Percentiles rank a stretch among this genome's conserved stretches.
These are phyloP conservation scores for Amanita subjunquillea DNA, from an alignment of 768 basidiomycete genomes.

Conservation along the genomic window DNA sequence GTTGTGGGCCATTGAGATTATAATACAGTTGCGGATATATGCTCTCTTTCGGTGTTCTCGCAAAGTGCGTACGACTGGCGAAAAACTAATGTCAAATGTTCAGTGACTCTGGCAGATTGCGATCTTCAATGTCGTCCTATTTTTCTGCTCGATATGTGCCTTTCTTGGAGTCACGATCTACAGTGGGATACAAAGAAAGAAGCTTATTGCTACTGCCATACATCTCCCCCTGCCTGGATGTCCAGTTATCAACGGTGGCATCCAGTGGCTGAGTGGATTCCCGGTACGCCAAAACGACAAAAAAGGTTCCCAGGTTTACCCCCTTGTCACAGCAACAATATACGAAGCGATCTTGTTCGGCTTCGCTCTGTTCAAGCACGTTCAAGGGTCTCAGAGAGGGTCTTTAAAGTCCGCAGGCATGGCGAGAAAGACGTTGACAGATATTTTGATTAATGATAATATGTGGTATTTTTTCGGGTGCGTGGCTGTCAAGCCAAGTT, in stretches of 20 bases:
- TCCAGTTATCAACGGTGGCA: constrained; percentile 28
- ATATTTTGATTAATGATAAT: constrained; percentile 27
- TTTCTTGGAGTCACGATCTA: constrained; percentile 30
- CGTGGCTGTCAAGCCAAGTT: background rate
- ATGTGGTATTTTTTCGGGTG: constrained; percentile 28
- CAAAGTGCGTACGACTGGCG: constrained; percentile 16
- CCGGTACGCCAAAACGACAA: background rate
- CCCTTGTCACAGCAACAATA: constrained; percentile 17
- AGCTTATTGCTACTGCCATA: constrained; percentile 24
- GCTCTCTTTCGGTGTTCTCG: constrained; percentile 31
- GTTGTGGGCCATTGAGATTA: constrained; percentile 37
- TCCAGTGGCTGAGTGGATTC: constrained; percentile 35
- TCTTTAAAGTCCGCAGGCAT: constrained; percentile 10
- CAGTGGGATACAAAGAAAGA: constrained; percentile 23
- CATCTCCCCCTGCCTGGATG: constrained; percentile 30
- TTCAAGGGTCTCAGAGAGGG: background rate
- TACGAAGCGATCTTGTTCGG: constrained; percentile 32
- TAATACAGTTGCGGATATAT: constrained; percentile 38
- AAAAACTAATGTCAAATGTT: background rate
- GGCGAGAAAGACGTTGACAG: constrained; percentile 8
- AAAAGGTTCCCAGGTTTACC: background rate
- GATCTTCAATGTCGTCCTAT: constrained; percentile 26
- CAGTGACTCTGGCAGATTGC: constrained; percentile 18
- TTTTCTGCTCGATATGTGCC: constrained; percentile 25
- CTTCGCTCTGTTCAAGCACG: constrained; percentile 27